Conservation (phyloP, 2,329 filamentous ascomycete species). For the Dactylellina haptotyla region DNA sequence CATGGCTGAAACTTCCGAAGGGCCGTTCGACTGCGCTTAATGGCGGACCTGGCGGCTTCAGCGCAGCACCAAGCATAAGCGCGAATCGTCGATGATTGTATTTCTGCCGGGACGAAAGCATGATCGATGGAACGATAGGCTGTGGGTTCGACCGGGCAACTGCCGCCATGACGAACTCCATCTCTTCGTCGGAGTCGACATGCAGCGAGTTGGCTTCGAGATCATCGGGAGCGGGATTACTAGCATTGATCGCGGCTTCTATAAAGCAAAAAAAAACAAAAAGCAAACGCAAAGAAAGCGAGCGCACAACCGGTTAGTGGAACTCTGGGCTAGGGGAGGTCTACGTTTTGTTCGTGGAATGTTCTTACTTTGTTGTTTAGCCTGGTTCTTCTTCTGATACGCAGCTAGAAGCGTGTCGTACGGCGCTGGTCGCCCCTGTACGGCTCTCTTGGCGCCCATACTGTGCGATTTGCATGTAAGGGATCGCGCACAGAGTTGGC, state of each 20-base stretch:
- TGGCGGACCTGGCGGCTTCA: constrained; percentile 63
- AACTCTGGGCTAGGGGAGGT: constrained; percentile 13
- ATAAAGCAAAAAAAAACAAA: constrained; percentile 58
- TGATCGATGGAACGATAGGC: constrained; percentile 76
- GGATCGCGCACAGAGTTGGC: constrained; percentile 85
- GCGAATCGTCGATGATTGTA: constrained; percentile 73
- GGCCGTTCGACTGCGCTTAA: constrained; percentile 40
- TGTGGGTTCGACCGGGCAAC: constrained; percentile 79
- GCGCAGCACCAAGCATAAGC: constrained; percentile 74
- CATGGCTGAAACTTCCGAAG: constrained; percentile 46
- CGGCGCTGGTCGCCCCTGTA: constrained; percentile 84
- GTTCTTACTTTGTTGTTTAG: constrained; percentile 89
- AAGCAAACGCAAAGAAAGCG: constrained; percentile 26
- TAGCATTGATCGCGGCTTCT: constrained; percentile 95
- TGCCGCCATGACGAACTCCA: constrained; percentile 84
- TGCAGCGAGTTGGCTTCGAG: constrained; percentile 81
- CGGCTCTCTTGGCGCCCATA: constrained; percentile 93
- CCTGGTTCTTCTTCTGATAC: constrained; percentile 98
- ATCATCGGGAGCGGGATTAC: constrained; percentile 87
- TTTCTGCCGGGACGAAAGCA: constrained; percentile 71
- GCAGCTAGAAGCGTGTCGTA: constrained; percentile 91
- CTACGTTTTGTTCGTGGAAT: background rate
- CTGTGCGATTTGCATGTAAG: constrained; percentile 92
- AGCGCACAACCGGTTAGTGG: constrained; percentile 32
- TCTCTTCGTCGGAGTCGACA: constrained; percentile 95